Evolutionary conservation across 2,329 filamentous ascomycete species (phyloP).

Genomic region (Phoma sp.): DNA sequence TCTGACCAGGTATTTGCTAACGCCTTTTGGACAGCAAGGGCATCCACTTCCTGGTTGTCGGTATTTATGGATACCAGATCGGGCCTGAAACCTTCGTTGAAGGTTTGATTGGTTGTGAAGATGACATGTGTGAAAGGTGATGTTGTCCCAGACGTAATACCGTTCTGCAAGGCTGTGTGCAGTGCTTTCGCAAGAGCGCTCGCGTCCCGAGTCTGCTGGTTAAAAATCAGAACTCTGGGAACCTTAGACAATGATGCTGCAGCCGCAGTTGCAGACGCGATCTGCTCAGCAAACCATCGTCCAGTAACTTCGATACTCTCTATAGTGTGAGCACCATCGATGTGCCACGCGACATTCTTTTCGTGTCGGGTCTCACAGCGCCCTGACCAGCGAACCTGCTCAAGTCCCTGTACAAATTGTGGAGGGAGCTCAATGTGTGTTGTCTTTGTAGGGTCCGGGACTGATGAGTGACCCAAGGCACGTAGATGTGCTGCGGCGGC

Average conservation of each 20-base stretch:
- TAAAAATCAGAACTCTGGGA: slow-evolving; percentile 78
- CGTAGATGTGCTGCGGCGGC: slow-evolving; percentile 66
- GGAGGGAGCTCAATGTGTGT: slow-evolving; percentile 60
- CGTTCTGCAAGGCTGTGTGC: slow-evolving; percentile 61
- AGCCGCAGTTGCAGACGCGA: slow-evolving; percentile 45
- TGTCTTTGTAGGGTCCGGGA: slow-evolving; percentile 46
- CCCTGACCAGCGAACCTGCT: slow-evolving; percentile 73
- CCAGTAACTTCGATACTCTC: slow-evolving; percentile 82
- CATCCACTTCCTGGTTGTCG: slow-evolving; percentile 64
- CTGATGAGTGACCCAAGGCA: slow-evolving; percentile 50
- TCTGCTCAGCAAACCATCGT: slow-evolving; percentile 72
- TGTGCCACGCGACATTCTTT: slow-evolving; percentile 71
- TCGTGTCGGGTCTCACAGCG: slow-evolving; percentile 74
- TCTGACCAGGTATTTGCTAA: slow-evolving; percentile 66
- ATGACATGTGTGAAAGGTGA: slow-evolving; percentile 74
- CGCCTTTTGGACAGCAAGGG: slow-evolving; percentile 70
- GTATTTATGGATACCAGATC: slow-evolving; percentile 70
- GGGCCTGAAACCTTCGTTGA: slow-evolving; percentile 66
- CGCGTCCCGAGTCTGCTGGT: slow-evolving; percentile 87
- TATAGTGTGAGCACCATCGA: slow-evolving; percentile 87
- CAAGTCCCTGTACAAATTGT: slow-evolving; percentile 71
- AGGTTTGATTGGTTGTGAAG: slow-evolving; percentile 82
- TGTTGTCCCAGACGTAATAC: slow-evolving; percentile 31
- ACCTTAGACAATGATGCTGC: slow-evolving; percentile 22
- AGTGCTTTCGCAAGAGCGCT: slow-evolving; percentile 69